phyloP scores from a whole-genome alignment of 176 grass and related monocot genomes.

The Alloteropsis semialata region DNA sequence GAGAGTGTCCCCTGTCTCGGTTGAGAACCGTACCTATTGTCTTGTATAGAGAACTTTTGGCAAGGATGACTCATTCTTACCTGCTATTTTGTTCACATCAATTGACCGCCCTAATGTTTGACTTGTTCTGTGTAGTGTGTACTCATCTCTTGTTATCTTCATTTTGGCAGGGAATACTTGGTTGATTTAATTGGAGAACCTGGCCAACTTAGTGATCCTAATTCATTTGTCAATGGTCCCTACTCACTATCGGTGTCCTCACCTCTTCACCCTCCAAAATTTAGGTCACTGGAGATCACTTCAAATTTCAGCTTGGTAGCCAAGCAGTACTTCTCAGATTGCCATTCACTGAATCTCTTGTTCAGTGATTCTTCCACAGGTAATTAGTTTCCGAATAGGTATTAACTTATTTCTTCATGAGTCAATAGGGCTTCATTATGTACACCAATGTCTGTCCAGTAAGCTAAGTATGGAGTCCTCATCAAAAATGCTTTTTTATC shows the following conservation, averaged over 20 bases:
- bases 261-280: slow-evolving; percentile 85
- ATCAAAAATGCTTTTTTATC: slow-evolving; percentile 29
- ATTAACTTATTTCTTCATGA: neutral
- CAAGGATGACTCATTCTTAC: neutral
- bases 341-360: slow-evolving; percentile 85
- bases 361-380: slow-evolving; percentile 77
- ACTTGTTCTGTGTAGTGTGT: neutral
- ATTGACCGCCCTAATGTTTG: neutral
- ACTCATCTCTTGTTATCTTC: slow-evolving; percentile 26
- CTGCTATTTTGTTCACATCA: neutral
- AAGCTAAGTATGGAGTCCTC: neutral
- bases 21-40: too few relatives aligned
- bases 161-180: slow-evolving; percentile 74
- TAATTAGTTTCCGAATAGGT: neutral
- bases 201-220: slow-evolving; percentile 77
- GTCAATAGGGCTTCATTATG: neutral
- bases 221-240: slow-evolving; percentile 90
- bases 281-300: slow-evolving; percentile 64
- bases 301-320: slow-evolving; percentile 79
- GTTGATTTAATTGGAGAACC: slow-evolving; percentile 84
- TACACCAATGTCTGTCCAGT: slow-evolving; percentile 11
- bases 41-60: neutral
- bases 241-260: slow-evolving; percentile 71
- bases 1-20: too few relatives aligned
- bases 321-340: slow-evolving; percentile 92